These are phyloP conservation scores for Gossypioides kirkii DNA, from an alignment of 345 rosid genomes.

Conservation along the genomic window DNA sequence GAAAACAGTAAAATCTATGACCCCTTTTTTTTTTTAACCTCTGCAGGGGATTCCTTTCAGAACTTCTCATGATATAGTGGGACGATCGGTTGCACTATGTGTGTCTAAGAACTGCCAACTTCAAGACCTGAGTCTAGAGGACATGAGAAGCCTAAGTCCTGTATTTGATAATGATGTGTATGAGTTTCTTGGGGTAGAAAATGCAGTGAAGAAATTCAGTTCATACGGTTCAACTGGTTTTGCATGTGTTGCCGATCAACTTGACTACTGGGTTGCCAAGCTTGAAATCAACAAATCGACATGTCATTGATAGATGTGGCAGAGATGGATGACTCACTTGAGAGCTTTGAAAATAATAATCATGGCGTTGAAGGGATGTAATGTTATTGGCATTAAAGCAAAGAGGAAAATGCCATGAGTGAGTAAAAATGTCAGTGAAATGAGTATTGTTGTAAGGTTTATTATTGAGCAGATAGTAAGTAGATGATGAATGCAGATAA, in stretches of 20 bases:
- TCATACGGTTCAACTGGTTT: slow-evolving; percentile 80
- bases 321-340: slow-evolving; percentile 2
- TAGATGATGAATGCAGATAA: too few relatives aligned
- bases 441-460: not conserved
- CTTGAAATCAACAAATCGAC: slow-evolving; percentile 32
- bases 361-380: not conserved
- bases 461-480: not conserved
- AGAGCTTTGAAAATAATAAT: not conserved
- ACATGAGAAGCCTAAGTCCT: slow-evolving; percentile 54
- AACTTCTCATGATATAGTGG: slow-evolving; percentile 90
- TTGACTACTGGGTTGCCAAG: slow-evolving; percentile 57
- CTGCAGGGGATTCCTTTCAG: slow-evolving; percentile 84
- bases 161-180: slow-evolving; percentile 69
- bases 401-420: not conserved
- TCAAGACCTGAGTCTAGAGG: slow-evolving; percentile 63
- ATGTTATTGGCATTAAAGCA: not conserved
- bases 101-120: slow-evolving; percentile 68
- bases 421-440: not conserved
- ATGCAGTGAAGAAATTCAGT: slow-evolving; percentile 67
- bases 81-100: slow-evolving; percentile 80
- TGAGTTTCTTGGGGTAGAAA: slow-evolving; percentile 70
- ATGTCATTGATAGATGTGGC: not conserved
- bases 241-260: slow-evolving; percentile 54
- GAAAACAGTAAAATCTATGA: not conserved
- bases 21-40: not conserved